A percentile compares a stretch with the other conserved stretches of the same genome.
Evolutionary conservation across 2,329 filamentous ascomycete genomes (phyloP).

Genomic region (Aspergillus versicolor): DNA sequence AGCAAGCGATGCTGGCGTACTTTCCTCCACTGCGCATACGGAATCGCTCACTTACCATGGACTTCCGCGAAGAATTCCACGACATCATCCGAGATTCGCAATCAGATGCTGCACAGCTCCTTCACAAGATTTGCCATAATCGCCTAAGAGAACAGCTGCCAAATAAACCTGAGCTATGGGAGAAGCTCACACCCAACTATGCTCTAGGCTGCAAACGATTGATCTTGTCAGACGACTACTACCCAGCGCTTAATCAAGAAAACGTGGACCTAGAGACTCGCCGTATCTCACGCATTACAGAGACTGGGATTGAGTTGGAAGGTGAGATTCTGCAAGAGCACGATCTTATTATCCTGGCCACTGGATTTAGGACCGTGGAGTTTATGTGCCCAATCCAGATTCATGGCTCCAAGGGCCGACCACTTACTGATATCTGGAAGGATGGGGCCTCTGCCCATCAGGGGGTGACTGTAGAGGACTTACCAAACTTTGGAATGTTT

Average conservation of each 20-base stretch:
- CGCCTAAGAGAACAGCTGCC: conserved; percentile 51
- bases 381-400: conserved; percentile 60
- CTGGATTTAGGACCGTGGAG: conserved; percentile 58
- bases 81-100: conserved; percentile 43
- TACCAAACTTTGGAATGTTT: conserved; percentile 59
- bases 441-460: conserved; percentile 52
- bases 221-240: conserved; percentile 58
- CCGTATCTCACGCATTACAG: conserved; percentile 48
- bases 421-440: conserved; percentile 53
- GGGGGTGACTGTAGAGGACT: conserved; percentile 51
- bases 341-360: conserved; percentile 60
- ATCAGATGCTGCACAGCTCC: conserved; percentile 40
- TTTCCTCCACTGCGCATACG: conserved; percentile 52
- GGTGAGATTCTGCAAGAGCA: conserved; percentile 44
- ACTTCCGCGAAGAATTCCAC: conserved; percentile 53
- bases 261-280: conserved; percentile 55
- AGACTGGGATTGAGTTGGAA: conserved; percentile 49
- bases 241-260: conserved; percentile 47
- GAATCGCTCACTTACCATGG: conserved; percentile 54
- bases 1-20: conserved; percentile 49
- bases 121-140: conserved; percentile 36
- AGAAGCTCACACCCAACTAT: conserved; percentile 57
- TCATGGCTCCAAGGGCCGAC: conserved; percentile 44
- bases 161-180: conserved; percentile 51
- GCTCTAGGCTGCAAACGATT: conserved; percentile 56